Evolutionary conservation across 1,139 yeast species (phyloP).

Genomic region (Lodderomyces elongisporus): DNA sequence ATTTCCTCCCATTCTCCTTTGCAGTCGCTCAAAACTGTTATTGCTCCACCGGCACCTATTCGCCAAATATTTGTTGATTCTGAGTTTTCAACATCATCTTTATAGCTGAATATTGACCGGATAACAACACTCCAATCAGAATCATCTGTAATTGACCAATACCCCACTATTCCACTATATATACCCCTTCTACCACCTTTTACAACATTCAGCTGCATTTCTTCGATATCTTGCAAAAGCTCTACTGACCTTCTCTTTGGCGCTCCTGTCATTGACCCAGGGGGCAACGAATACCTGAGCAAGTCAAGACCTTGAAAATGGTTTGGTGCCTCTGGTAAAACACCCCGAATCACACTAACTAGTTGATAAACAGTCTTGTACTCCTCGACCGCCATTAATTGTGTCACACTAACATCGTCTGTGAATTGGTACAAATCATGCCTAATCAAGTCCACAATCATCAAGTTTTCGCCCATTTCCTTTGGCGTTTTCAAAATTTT

Average conservation of each 20-base stretch:
- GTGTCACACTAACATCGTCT: constrained; percentile 63
- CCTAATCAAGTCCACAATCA: constrained; percentile 94
- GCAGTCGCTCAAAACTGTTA: constrained; percentile 78
- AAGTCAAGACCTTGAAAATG: constrained; percentile 71
- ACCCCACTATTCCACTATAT: constrained; percentile 93
- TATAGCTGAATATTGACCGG: constrained; percentile 72
- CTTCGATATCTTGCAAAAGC: constrained; percentile 54
- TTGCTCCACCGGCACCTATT: constrained; percentile 98
- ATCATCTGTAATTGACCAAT: constrained; percentile 83
- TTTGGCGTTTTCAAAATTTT: constrained; percentile 74
- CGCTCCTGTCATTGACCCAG: constrained; percentile 99
- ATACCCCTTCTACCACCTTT: constrained; percentile 66
- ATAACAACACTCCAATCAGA: constrained; percentile 97
- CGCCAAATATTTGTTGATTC: constrained; percentile 50
- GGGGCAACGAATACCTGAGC: constrained; percentile 76
- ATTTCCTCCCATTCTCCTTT: constrained; percentile 92
- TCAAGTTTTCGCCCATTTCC: constrained; percentile 91
- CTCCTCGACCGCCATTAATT: constrained; percentile 89
- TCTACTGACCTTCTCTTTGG: constrained; percentile 94
- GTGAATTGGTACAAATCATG: constrained; percentile 79
- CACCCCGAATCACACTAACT: constrained; percentile 83
- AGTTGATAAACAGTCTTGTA: constrained; percentile 86
- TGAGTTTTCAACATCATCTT: constrained; percentile 39
- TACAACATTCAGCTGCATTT: constrained; percentile 36
- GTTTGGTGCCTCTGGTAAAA: constrained; percentile 23